phyloP scores from a whole-genome alignment of 768 basidiomycete species.

The Austroboletus festivus region DNA sequence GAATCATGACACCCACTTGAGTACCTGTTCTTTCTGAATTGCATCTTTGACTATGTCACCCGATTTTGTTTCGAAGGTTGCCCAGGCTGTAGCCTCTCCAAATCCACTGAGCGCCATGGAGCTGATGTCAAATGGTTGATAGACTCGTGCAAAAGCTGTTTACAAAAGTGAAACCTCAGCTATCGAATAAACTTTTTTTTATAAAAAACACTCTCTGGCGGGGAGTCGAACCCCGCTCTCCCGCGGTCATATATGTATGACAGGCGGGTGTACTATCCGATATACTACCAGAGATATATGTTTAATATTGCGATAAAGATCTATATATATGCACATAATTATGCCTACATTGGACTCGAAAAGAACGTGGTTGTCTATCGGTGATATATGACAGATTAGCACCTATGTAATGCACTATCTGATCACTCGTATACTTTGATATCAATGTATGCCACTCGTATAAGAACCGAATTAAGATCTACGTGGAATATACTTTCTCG shows the following conservation, averaged over 20 bases:
- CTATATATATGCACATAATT: no score
- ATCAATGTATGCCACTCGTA: background rate
- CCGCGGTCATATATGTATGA: conserved; percentile 34
- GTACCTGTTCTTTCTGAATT: conserved; percentile 68
- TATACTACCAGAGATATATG: conserved; percentile 43
- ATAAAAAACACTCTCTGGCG: conserved; percentile 37
- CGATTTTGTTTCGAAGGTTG: conserved; percentile 38
- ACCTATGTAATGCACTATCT: no score
- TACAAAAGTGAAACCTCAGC: no score
- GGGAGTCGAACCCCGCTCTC: conserved; percentile 46
- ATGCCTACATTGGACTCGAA: no score
- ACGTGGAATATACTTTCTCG: conserved; percentile 51
- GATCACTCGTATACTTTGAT: no score
- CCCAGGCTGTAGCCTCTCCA: conserved; percentile 50
- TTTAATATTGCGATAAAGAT: no score
- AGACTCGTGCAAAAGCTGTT: no score
- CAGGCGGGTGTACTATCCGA: conserved; percentile 53
- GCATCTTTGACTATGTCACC: conserved; percentile 74
- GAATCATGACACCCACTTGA: conserved; percentile 55
- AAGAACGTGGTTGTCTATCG: no score
- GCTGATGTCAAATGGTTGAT: background rate
- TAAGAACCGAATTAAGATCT: conserved; percentile 11
- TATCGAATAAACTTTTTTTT: no score
- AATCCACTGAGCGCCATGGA: conserved; percentile 47
- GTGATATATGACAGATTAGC: no score